Percentiles rank a stretch among this genome's conserved stretches.
phyloP scores from a whole-genome alignment of 331 rosid genomes.

The Pyrus hybrid region DNA sequence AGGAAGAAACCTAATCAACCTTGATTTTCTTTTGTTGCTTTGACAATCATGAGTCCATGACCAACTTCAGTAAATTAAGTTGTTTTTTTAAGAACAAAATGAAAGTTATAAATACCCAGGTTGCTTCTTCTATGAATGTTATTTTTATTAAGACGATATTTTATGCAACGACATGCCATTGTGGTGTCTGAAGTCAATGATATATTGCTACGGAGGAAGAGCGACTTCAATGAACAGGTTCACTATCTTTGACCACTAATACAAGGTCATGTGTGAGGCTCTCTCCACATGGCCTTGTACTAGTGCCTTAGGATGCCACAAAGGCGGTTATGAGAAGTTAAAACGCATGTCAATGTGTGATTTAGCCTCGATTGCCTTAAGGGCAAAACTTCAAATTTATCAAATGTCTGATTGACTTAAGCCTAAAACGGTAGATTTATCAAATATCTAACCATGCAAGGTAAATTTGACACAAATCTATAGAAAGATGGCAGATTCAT shows the following conservation, averaged over 20 bases:
- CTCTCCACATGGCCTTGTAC: not conserved
- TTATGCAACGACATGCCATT: not conserved
- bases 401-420: not conserved
- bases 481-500: not conserved
- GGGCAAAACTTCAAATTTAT: no score
- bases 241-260: no score
- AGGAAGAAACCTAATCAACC: constrained; percentile 56
- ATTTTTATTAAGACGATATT: no score
- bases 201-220: no score
- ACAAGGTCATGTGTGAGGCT: no score
- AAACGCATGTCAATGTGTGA: not conserved
- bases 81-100: not conserved
- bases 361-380: not conserved
- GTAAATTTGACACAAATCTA: not conserved
- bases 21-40: constrained; percentile 39
- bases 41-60: constrained; percentile 26
- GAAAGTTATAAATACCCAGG: not conserved
- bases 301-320: not conserved
- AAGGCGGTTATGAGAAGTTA: not conserved
- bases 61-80: not conserved
- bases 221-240: no score
- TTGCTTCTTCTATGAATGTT: not conserved
- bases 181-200: not conserved
- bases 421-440: not conserved
- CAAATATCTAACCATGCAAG: not conserved